These are phyloP conservation scores for Sonneratia alba DNA, from an alignment of 345 rosid species.

Conservation along the genomic window DNA sequence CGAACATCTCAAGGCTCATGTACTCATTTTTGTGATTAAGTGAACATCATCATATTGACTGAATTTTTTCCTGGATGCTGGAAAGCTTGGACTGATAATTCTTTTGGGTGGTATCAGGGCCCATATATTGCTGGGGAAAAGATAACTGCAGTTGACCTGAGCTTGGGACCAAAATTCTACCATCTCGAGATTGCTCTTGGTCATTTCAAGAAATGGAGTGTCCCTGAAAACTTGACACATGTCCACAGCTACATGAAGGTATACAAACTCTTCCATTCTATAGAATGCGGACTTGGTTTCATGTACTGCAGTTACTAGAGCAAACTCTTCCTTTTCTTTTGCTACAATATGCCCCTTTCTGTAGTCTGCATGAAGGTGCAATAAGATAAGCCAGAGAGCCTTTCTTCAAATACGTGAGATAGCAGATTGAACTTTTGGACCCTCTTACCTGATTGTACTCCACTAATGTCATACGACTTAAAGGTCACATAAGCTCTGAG, in stretches of 20 bases:
- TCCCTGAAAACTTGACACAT: constrained; percentile 54
- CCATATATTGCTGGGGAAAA: constrained; percentile 76
- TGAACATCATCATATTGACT: not conserved
- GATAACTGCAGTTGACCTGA: constrained; percentile 63
- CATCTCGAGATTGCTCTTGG: constrained; percentile 78
- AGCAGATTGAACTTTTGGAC: too few species aligned
- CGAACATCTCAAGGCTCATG: constrained; percentile 62
- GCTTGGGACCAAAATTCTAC: constrained; percentile 85
- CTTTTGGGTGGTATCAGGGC: constrained; percentile 28
- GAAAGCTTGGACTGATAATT: not conserved
- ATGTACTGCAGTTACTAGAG: not conserved
- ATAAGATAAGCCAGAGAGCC: not conserved
- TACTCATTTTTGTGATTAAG: constrained; percentile 12
- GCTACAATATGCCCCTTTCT: not conserved
- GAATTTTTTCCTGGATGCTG: not conserved
- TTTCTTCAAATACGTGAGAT: too few species aligned
- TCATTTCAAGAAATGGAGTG: constrained; percentile 76
- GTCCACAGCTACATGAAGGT: constrained; percentile 60
- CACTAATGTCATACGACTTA: not conserved
- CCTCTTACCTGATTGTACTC: too few species aligned
- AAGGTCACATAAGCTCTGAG: not conserved
- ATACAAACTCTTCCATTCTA: not conserved
- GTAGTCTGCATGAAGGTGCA: not conserved
- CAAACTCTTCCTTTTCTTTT: not conserved
- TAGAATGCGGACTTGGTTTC: not conserved